Base-by-base conservation (phyloP, 2,329 filamentous ascomycete species). In the Elsinoe arachidis region DNA sequence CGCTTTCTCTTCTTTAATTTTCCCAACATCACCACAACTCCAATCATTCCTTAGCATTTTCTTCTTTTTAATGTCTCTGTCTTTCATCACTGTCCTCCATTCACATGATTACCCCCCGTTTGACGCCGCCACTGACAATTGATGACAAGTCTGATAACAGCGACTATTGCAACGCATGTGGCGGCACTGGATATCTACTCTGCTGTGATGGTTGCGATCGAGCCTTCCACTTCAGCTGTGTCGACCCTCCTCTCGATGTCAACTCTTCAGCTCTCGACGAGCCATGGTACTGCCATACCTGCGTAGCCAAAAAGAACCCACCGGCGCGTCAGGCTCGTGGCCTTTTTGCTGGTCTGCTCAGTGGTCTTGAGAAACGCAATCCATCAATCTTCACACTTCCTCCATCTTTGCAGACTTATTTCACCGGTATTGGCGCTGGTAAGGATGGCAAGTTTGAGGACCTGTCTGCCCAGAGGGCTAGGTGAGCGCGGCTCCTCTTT, bases 201-300 rank as follows among this genome's bases (percentile, higher is more conserved):
- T 96, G 91, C 74, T 99, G 93, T 72, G 93, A 97, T 74, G 88
- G 87, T 61, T 99, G 93, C 74, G 82, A 86, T 60, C 84, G 89
- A 63, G 89, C 91, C 5, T 96, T 95, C 73, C 93, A 97, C 72
- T 90, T 93, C 69, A 80, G 82, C 59, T 97, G 93, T 70, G 83
- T 93, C 63, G 87, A 95, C 70, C 90, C 92, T 61, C 86, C 89
- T 38, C 76, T 90, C 63, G 65, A 63, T 47, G 64, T 68, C 26
- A 79, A 84, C 57, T 79, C 69, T 19, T 68, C 67, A 57, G 67
- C 69, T 61, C 62, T 72, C 10, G 83, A 88, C 59, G 86, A 90
- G 65, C 73, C 78, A 59, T 97, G 90, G 88, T 93, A 81, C 70
- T 97, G 92, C 74, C 86, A 88, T 65, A 80, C 82, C 62, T 91